Conservation (phyloP, 2,329 filamentous ascomycete species). For the Exophiala aquamarina region DNA sequence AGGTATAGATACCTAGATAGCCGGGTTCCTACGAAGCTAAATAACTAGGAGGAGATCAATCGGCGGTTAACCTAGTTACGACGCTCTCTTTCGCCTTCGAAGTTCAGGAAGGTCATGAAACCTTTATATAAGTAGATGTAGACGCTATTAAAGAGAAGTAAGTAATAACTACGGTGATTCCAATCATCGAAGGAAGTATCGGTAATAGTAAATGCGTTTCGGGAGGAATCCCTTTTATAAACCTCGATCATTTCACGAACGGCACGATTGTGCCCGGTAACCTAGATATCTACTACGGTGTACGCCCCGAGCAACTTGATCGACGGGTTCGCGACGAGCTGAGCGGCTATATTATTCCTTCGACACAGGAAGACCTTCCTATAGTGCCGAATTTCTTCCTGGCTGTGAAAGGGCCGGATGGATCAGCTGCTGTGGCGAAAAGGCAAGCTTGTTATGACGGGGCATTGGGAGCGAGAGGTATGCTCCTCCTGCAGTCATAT, state of each 20-base stretch:
- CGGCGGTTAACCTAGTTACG: no score
- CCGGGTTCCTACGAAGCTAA: no score
- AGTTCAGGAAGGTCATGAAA: no score
- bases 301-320: conserved; percentile 31
- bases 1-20: no score
- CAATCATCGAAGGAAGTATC: no score
- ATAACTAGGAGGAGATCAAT: no score
- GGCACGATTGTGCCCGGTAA: conserved; percentile 30
- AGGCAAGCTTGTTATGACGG: conserved; percentile 42
- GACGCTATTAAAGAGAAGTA: no score
- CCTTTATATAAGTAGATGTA: no score
- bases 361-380: conserved; percentile 32
- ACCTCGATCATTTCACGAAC: conserved; percentile 37
- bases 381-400: conserved; percentile 45
- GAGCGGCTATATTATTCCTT: conserved; percentile 32
- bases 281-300: conserved; percentile 35
- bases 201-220: no score
- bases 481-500: conserved; percentile 35
- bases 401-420: conserved; percentile 39
- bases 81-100: no score
- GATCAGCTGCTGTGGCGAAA: conserved; percentile 31
- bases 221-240: conserved; percentile 35
- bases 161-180: no score
- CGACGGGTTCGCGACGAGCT: conserved; percentile 30
- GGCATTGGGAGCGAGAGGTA: conserved; percentile 33